These are phyloP conservation scores for Ilex aquifolium DNA, from an alignment of 257 asterid species.

Conservation along the genomic window DNA sequence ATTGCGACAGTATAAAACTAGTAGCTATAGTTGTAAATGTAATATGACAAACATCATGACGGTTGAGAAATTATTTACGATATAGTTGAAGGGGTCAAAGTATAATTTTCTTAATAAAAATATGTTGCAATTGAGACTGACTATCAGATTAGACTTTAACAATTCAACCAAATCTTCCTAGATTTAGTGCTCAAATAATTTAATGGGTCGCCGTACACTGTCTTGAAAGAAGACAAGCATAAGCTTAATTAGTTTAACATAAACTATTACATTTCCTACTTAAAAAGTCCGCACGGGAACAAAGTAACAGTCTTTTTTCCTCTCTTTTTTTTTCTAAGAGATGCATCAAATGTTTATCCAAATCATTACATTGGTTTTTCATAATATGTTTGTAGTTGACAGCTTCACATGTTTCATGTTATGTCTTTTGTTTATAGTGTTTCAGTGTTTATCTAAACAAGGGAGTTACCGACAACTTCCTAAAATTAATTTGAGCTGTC, in stretches of 20 bases:
- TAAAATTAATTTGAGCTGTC: slow-evolving; percentile 7
- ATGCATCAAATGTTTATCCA: not conserved
- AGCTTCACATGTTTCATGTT: not conserved
- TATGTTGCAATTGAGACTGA: not conserved
- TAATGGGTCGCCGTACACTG: not conserved
- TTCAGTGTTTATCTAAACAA: not conserved
- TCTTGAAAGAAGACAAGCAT: slow-evolving; percentile 1
- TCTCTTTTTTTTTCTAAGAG: too few species aligned
- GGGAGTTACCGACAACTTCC: slow-evolving; percentile 7
- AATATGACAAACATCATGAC: too few species aligned
- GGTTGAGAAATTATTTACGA: too few species aligned
- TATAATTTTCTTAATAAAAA: too few species aligned
- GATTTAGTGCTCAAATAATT: not conserved
- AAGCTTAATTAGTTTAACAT: not conserved
- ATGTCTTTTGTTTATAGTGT: not conserved
- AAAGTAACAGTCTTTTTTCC: not conserved
- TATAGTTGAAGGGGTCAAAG: too few species aligned
- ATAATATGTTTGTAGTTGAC: not conserved
- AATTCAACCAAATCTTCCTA: not conserved
- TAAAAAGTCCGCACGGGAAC: not conserved
- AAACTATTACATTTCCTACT: not conserved
- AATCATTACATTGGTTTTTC: not conserved
- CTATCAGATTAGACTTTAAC: slow-evolving; percentile 1
- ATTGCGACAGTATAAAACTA: too few species aligned
- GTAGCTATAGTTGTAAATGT: too few species aligned